phyloP scores from a whole-genome alignment of 495 filamentous ascomycete genomes.

The Clavariopsis aquatica region DNA sequence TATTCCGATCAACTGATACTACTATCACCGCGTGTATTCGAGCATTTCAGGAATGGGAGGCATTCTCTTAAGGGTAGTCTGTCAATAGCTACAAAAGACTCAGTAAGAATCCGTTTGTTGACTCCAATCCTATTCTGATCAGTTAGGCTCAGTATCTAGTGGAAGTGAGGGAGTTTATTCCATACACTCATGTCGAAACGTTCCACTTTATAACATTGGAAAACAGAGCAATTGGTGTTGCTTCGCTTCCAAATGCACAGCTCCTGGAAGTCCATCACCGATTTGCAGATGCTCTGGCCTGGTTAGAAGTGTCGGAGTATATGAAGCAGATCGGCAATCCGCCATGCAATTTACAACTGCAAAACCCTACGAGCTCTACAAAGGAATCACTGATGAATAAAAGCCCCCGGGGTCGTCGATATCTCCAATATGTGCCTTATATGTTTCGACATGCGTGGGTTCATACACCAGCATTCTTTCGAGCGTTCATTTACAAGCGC shows the following conservation, averaged over 20 bases:
- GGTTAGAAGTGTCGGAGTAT: constrained; percentile 21
- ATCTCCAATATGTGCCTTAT: background rate
- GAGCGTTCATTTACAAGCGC: constrained; percentile 15
- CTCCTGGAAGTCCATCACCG: constrained; percentile 16
- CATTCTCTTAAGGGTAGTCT: constrained; percentile 12
- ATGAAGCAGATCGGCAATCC: constrained; percentile 3
- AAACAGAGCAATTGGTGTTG: constrained; percentile 21
- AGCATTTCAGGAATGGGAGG: constrained; percentile 28
- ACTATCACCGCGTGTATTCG: constrained; percentile 13
- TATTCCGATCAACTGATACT: constrained; percentile 18
- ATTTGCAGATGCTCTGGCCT: constrained; percentile 23
- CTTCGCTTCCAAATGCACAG: constrained; percentile 16
- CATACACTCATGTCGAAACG: constrained; percentile 7
- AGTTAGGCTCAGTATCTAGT: constrained; percentile 11
- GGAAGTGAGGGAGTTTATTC: constrained; percentile 9
- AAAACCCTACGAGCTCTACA: too few relatives aligned
- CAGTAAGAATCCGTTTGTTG: background rate
- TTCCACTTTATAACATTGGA: constrained; percentile 14
- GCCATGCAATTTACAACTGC: background rate
- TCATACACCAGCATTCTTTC: constrained; percentile 10
- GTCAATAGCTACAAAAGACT: background rate
- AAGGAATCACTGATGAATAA: background rate
- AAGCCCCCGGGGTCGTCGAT: background rate
- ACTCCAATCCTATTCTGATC: constrained; percentile 6
- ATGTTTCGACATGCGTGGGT: constrained; percentile 10